A percentile compares a stretch with the other conserved stretches of the same genome.
Conservation (phyloP, 371 early-diverging fungal genomes). For the Batkoa obscura region DNA sequence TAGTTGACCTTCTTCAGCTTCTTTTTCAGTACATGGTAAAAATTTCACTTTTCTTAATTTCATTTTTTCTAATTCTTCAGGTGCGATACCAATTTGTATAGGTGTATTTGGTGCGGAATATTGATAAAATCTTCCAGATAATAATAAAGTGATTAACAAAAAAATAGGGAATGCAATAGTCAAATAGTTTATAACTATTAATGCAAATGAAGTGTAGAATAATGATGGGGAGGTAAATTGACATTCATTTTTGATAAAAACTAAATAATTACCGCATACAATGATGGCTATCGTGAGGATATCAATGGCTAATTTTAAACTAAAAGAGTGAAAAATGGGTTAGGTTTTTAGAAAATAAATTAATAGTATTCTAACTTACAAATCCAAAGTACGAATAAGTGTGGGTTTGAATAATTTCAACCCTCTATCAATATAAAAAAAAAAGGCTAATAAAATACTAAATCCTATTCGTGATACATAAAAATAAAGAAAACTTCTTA, state of each 20-base stretch:
- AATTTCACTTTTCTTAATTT: neutral
- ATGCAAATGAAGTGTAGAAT: neutral
- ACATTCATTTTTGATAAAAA: conserved; percentile 1
- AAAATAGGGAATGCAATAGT: neutral
- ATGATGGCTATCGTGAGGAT: neutral
- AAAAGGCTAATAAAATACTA: neutral
- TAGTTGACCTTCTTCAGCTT: neutral
- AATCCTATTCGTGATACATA: neutral
- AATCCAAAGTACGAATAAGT: neutral
- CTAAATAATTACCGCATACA: neutral
- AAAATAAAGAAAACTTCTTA: neutral
- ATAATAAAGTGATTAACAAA: neutral
- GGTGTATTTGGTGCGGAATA: neutral
- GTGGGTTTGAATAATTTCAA: neutral
- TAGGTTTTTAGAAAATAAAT: neutral
- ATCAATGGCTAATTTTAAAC: neutral
- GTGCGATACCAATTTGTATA: neutral
- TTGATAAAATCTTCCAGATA: neutral
- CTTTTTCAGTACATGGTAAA: neutral
- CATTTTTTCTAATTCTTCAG: neutral
- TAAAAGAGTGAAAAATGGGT: neutral
- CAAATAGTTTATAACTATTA: neutral
- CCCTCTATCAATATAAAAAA: neutral
- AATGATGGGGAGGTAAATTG: neutral
- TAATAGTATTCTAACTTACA: neutral